Evolutionary conservation across 2,329 filamentous ascomycete genomes (phyloP).

Genomic region (Acrocalymma vagum): DNA sequence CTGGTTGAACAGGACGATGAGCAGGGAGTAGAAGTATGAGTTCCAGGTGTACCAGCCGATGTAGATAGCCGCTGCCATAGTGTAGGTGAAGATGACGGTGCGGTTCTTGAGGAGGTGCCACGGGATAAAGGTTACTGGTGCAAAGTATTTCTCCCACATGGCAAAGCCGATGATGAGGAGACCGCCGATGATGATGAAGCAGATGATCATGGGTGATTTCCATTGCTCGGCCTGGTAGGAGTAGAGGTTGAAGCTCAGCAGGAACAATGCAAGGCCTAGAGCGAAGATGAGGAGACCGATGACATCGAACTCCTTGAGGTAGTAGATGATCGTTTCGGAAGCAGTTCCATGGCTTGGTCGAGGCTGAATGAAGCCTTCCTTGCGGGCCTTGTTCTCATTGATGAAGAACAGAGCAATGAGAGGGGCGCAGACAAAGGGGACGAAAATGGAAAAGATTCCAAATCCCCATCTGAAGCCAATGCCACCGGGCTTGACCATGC

Average conservation of each 20-base stretch:
- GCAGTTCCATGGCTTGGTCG: conserved; percentile 57
- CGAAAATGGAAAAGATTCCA: conserved; percentile 71
- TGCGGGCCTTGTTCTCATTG: conserved; percentile 69
- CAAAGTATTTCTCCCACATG: conserved; percentile 51
- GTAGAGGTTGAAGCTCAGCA: conserved; percentile 72
- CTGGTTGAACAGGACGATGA: conserved; percentile 50
- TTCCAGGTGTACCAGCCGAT: conserved; percentile 49
- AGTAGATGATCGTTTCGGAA: conserved; percentile 60
- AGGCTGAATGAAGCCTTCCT: conserved; percentile 59
- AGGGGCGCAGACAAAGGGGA: conserved; percentile 68
- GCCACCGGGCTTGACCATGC: conserved; percentile 55
- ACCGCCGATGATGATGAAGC: conserved; percentile 51
- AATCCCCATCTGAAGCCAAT: conserved; percentile 73
- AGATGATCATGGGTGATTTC: conserved; percentile 50
- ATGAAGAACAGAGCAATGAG: conserved; percentile 65
- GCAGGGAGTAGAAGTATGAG: conserved; percentile 52
- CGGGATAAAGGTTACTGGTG: conserved; percentile 53
- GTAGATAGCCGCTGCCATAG: conserved; percentile 53
- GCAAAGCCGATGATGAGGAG: conserved; percentile 47
- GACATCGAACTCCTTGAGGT: conserved; percentile 70
- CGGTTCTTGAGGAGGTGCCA: conserved; percentile 59
- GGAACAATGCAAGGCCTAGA: conserved; percentile 69
- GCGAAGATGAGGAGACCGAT: conserved; percentile 69
- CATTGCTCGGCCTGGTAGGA: conserved; percentile 41
- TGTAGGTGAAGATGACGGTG: conserved; percentile 63